These are phyloP conservation scores for Chernovozyma sophiae-reginae DNA, from an alignment of 1,139 yeast genomes.

Conservation along the genomic window DNA sequence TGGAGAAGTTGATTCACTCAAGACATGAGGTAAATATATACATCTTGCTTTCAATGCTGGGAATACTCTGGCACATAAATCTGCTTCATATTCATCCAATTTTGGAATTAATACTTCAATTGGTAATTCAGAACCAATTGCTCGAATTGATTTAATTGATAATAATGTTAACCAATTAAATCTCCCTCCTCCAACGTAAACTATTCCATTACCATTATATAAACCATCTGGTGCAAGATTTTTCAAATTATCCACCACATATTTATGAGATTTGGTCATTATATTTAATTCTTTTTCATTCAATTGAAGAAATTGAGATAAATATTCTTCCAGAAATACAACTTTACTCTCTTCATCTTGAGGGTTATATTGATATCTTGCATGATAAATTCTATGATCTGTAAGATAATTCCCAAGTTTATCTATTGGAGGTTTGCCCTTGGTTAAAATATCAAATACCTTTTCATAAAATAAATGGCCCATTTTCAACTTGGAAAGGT, in stretches of 20 bases:
- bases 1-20: slow-evolving; percentile 31
- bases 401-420: slow-evolving; percentile 32
- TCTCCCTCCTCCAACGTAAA: slow-evolving; percentile 77
- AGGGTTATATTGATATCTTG: slow-evolving; percentile 40
- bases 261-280: slow-evolving; percentile 49
- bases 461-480: slow-evolving; percentile 30
- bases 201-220: slow-evolving; percentile 71
- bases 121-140: slow-evolving; percentile 62
- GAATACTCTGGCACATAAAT: slow-evolving; percentile 58
- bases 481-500: slow-evolving; percentile 12
- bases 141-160: slow-evolving; percentile 61
- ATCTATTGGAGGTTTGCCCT: slow-evolving; percentile 33
- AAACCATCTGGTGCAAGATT: slow-evolving; percentile 40
- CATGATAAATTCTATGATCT: slow-evolving; percentile 43
- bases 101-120: slow-evolving; percentile 76
- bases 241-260: slow-evolving; percentile 43
- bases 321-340: slow-evolving; percentile 41
- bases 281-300: slow-evolving; percentile 41
- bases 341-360: slow-evolving; percentile 11
- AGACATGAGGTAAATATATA: slow-evolving; percentile 53
- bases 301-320: slow-evolving; percentile 52
- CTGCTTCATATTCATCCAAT: slow-evolving; percentile 63
- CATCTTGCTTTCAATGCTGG: slow-evolving; percentile 72
- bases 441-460: slow-evolving; percentile 33
- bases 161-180: slow-evolving; percentile 70